Evolutionary conservation across 208 protist genomes (phyloP).

Genomic region (Novymonas esmeraldas): DNA sequence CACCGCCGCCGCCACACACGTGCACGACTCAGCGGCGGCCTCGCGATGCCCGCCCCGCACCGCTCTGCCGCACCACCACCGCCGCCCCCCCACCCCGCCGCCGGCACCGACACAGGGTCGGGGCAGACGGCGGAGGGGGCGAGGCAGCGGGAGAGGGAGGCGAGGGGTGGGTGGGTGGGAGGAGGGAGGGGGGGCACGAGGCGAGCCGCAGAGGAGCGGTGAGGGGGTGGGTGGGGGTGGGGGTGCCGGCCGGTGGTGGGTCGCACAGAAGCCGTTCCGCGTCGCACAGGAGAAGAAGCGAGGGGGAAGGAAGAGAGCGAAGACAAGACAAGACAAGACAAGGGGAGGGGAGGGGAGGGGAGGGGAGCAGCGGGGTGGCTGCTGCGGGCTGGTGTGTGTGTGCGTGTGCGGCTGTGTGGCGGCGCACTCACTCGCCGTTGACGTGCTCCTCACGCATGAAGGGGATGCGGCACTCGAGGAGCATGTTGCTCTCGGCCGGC

Average conservation of each 20-base stretch:
- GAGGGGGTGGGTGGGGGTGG: neutral
- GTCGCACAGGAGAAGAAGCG: slow-evolving; percentile 1
- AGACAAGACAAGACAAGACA: neutral
- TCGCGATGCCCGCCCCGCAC: neutral
- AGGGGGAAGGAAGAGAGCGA: neutral
- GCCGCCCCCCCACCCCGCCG: neutral
- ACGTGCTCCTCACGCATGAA: slow-evolving; percentile 45
- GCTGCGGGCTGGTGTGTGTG: no score
- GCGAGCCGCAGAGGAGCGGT: no score
- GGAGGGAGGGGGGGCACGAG: neutral
- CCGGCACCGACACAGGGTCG: neutral
- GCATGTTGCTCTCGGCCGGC: slow-evolving; percentile 95
- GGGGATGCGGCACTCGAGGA: slow-evolving; percentile 94
- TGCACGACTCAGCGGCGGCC: neutral
- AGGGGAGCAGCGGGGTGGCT: neutral
- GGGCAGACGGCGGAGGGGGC: neutral
- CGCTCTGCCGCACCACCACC: no score
- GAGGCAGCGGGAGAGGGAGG: neutral
- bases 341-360: neutral
- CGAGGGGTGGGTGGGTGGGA: neutral
- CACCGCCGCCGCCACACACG: neutral
- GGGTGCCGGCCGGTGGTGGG: slow-evolving; percentile 3
- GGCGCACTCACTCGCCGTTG: slow-evolving; percentile 15
- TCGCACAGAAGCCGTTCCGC: slow-evolving; percentile 12
- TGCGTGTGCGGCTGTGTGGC: neutral